These are phyloP conservation scores for Vanrija sp. DNA, from an alignment of 1,284 basidiomycete species.

Conservation along the genomic window DNA sequence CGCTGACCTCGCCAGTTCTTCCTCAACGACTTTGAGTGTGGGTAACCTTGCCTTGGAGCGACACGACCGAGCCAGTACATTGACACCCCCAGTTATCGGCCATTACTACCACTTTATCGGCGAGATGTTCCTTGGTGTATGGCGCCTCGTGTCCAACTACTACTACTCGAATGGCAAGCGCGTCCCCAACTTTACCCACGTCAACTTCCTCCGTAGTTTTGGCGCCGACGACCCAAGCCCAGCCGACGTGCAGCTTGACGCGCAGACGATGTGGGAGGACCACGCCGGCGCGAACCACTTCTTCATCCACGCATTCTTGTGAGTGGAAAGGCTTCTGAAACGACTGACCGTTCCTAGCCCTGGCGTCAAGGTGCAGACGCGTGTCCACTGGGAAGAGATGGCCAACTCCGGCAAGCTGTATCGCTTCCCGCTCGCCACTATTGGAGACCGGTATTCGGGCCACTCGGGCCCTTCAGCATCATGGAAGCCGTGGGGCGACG, in stretches of 20 bases:
- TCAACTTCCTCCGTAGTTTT: conserved; percentile 23
- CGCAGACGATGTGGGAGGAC: conserved; percentile 26
- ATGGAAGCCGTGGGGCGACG: conserved; percentile 33
- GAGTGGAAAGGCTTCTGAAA: conserved; percentile 4
- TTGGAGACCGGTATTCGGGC: conserved; percentile 22
- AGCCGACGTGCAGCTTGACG: too few relatives aligned
- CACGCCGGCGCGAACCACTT: conserved; percentile 32
- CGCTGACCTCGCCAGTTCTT: conserved; percentile 17
- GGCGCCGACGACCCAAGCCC: conserved; percentile 3
- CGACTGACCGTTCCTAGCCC: conserved; percentile 12
- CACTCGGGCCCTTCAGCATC: conserved; percentile 21
- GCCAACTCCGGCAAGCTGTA: conserved; percentile 16
- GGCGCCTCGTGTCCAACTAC: conserved; percentile 27
- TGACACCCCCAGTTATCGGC: conserved; percentile 17
- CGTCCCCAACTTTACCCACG: conserved; percentile 22
- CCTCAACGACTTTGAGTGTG: conserved; percentile 20
- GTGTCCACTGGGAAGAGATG: conserved; percentile 17
- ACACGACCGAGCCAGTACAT: not conserved
- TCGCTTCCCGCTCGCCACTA: conserved; percentile 18
- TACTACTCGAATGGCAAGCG: conserved; percentile 14
- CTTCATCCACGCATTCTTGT: conserved; percentile 33
- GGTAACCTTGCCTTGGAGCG: not conserved
- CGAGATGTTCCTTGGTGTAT: conserved; percentile 35
- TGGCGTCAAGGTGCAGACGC: conserved; percentile 16
- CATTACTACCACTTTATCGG: conserved; percentile 39